Evolutionary conservation across 352 stramenopile genomes (phyloP).

Genomic region (Globisporangium middletonii): DNA sequence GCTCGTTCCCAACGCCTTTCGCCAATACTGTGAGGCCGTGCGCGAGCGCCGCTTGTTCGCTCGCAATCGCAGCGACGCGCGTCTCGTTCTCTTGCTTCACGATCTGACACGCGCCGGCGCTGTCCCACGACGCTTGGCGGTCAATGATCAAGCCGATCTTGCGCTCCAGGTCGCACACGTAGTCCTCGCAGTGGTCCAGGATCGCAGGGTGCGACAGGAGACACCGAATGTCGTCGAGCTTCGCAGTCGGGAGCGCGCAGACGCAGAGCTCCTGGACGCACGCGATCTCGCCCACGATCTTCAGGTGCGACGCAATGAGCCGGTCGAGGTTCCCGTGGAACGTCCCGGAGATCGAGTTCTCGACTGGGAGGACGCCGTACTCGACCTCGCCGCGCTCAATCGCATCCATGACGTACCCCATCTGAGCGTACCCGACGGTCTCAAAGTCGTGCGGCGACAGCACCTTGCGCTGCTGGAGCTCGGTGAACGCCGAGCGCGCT

Average conservation of each 20-base stretch:
- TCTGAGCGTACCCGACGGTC: conserved; percentile 52
- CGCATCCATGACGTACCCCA: conserved; percentile 47
- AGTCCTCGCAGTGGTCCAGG: conserved; percentile 60
- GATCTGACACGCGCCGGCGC: conserved; percentile 57
- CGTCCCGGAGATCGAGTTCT: conserved; percentile 71
- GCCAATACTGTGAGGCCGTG: conserved; percentile 54
- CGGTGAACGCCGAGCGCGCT: conserved; percentile 44
- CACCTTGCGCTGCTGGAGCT: conserved; percentile 37
- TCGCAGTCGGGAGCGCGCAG: conserved; percentile 33
- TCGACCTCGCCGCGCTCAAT: conserved; percentile 52
- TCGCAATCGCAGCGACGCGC: conserved; percentile 54
- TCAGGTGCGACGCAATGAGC: conserved; percentile 53
- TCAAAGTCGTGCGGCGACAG: conserved; percentile 46
- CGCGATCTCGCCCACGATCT: conserved; percentile 69
- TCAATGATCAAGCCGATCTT: conserved; percentile 49
- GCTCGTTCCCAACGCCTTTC: conserved; percentile 48
- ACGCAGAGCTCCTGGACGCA: conserved; percentile 64
- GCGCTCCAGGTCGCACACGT: conserved; percentile 55
- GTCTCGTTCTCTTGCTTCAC: conserved; percentile 43
- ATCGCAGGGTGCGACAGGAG: conserved; percentile 59
- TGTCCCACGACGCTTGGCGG: conserved; percentile 59
- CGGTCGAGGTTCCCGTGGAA: conserved; percentile 69
- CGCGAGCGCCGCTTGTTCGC: conserved; percentile 45
- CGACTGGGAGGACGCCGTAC: conserved; percentile 56
- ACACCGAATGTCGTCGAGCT: conserved; percentile 39